Percentiles rank a stretch among this genome's conserved stretches.
phyloP scores from a whole-genome alignment of 129 eudicot species.

The Rutidosis leptorrhynchoides region DNA sequence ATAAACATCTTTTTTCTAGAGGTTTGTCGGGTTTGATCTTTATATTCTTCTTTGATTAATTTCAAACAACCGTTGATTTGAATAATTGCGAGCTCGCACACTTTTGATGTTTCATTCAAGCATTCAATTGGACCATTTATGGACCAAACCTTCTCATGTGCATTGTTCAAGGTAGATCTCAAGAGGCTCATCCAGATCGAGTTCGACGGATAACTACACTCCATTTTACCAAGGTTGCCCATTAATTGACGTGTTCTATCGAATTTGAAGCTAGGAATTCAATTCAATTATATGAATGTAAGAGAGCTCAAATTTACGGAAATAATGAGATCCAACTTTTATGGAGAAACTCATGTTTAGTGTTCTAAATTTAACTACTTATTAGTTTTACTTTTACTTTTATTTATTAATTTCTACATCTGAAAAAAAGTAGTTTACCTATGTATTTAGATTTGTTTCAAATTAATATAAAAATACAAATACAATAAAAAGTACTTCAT shows the following conservation, averaged over 20 bases:
- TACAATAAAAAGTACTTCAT: no score
- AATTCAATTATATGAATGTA: background rate
- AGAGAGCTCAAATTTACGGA: background rate
- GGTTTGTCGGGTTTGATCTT: conserved; percentile 32
- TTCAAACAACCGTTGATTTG: conserved; percentile 46
- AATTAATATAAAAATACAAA: no score
- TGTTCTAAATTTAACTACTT: conserved; percentile 4
- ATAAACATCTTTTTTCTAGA: conserved; percentile 35
- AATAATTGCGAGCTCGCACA: conserved; percentile 65
- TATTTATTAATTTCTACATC: no score
- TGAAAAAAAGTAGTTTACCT: no score
- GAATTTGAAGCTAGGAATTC: conserved; percentile 14
- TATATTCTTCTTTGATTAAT: conserved; percentile 47
- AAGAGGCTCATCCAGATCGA: conserved; percentile 51
- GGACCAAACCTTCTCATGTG: conserved; percentile 49
- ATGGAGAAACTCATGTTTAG: conserved; percentile 12
- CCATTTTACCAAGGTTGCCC: conserved; percentile 42
- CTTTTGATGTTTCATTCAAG: conserved; percentile 51
- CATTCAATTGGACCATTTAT: conserved; percentile 46
- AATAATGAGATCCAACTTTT: conserved; percentile 19
- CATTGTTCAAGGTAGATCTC: conserved; percentile 60
- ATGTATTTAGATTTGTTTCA: no score
- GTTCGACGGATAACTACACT: conserved; percentile 39
- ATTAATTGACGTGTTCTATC: conserved; percentile 11
- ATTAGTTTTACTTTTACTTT: background rate